Base-by-base conservation (phyloP, 495 filamentous ascomycete species). In the Penicillium canariense region DNA sequence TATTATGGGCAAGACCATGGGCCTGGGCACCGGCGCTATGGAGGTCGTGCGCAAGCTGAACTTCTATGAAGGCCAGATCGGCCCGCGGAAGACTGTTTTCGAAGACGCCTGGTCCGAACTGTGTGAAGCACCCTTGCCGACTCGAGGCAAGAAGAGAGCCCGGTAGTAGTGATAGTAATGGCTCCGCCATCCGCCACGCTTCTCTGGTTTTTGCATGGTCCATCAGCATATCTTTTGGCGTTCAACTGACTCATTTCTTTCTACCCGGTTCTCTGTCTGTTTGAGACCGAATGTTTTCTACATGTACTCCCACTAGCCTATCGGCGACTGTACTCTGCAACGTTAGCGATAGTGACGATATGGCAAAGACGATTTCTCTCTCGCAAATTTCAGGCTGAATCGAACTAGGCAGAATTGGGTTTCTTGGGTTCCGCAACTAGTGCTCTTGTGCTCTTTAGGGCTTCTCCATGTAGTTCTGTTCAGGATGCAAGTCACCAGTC, bases 1-100 rank as follows among this genome's bases (percentile, higher is more conserved):
- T 66, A 98, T 98, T 64, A 93, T 98, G 87, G 94, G 94, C 25
- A 91, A 96, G 80, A 89, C 83, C 28, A 90, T 97, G 78, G 82
- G 81, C 26, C 78, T 97, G 35, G 94, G 94, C 3, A 98, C 94
- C 0, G 94, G 94, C 2, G 88, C 91, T 7, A 90, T 96, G 80
- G 84, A 93, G 67, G 86, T 97, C 14, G 86, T 96, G 18, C 79
- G 91, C 51, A 76, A 81, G 55, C 68, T 98, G 61, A 85, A 84
- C 58, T 77, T 96, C 50, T 76, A 76, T 49, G 78, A 84, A 42
- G 77, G 81, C 22, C 81, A 87, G 62, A 75, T 90, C n/a, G 75
- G 70, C 30, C 71, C 73, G 26, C 84, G 84, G 65, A 80, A 81
- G 59, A 85, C 87, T 1, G 64, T 84, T 36, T 96, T 97, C 69